These are phyloP conservation scores for Eruca vesicaria DNA, from an alignment of 441 rosid species.

Conservation along the genomic window DNA sequence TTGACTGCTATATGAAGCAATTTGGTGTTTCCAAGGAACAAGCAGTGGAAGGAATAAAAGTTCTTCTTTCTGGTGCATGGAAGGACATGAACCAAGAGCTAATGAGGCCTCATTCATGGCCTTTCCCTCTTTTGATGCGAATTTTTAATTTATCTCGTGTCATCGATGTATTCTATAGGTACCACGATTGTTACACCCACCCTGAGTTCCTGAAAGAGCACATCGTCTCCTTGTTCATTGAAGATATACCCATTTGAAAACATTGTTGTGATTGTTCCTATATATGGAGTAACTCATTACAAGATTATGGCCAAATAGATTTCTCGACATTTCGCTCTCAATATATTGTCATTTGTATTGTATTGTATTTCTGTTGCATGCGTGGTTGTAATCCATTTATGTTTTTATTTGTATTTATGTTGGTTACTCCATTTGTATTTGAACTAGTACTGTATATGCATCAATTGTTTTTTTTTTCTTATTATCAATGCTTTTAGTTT, in stretches of 20 bases:
- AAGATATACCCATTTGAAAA: not conserved
- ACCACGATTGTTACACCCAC: constrained; percentile 25
- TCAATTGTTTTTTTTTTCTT: no score
- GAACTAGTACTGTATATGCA: no score
- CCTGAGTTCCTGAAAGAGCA: constrained; percentile 1
- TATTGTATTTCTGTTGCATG: not conserved
- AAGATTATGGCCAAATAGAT: no score
- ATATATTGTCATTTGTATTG: not conserved
- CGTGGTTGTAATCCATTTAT: not conserved
- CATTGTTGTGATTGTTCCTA: not conserved
- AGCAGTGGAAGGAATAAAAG: constrained; percentile 7
- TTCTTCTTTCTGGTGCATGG: constrained; percentile 13
- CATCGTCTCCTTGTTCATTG: not conserved
- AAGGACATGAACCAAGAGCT: constrained; percentile 28
- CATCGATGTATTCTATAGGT: constrained; percentile 25
- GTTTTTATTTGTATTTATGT: not conserved
- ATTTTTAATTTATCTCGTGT: constrained; percentile 7
- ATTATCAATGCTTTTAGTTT: not conserved
- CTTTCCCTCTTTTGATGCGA: constrained; percentile 20
- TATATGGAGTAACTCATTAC: no score
- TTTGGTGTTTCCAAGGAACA: constrained; percentile 11
- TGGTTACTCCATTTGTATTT: not conserved
- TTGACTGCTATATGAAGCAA: constrained; percentile 26
- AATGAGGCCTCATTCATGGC: not conserved
- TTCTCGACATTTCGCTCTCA: no score